phyloP scores from a whole-genome alignment of 768 basidiomycete species.

The Naematelia encephala region DNA sequence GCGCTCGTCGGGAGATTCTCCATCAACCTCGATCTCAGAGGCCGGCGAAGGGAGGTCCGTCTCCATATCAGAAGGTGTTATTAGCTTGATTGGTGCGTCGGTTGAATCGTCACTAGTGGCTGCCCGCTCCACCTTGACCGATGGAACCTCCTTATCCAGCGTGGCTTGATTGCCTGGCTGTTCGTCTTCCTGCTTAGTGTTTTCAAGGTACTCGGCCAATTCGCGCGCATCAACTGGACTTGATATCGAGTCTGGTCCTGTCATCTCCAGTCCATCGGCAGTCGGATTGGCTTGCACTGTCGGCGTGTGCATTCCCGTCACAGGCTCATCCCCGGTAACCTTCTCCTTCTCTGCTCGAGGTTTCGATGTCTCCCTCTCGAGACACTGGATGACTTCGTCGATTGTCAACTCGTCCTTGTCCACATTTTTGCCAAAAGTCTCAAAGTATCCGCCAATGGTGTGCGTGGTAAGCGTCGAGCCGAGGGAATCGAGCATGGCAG shows the following conservation, averaged over 20 bases:
- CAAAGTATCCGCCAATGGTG: conserved; percentile 81
- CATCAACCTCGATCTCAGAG: conserved; percentile 41
- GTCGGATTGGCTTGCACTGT: conserved; percentile 51
- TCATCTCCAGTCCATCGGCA: conserved; percentile 35
- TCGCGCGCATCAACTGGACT: conserved; percentile 56
- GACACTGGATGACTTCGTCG: conserved; percentile 73
- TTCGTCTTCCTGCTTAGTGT: conserved; percentile 17
- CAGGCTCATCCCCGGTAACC: conserved; percentile 56
- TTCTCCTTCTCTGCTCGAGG: conserved; percentile 69
- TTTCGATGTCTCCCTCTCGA: conserved; percentile 78
- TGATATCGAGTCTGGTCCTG: conserved; percentile 55
- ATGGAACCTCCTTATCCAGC: conserved; percentile 16
- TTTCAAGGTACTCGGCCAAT: conserved; percentile 52
- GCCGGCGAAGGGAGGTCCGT: conserved; percentile 23
- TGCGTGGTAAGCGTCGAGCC: conserved; percentile 80
- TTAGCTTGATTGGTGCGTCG: neutral
- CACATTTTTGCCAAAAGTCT: conserved; percentile 62
- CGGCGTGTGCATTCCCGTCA: conserved; percentile 45
- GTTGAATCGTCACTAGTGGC: conserved; percentile 12
- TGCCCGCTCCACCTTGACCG: conserved; percentile 26
- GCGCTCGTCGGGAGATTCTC: conserved; percentile 44
- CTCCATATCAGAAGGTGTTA: conserved; percentile 15
- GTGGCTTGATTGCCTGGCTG: conserved; percentile 28
- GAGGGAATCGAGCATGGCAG: conserved; percentile 93
- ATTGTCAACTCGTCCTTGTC: conserved; percentile 67